Evolutionary conservation across 208 protist genomes (phyloP).

Genomic region (Crithidia fasciculata): DNA sequence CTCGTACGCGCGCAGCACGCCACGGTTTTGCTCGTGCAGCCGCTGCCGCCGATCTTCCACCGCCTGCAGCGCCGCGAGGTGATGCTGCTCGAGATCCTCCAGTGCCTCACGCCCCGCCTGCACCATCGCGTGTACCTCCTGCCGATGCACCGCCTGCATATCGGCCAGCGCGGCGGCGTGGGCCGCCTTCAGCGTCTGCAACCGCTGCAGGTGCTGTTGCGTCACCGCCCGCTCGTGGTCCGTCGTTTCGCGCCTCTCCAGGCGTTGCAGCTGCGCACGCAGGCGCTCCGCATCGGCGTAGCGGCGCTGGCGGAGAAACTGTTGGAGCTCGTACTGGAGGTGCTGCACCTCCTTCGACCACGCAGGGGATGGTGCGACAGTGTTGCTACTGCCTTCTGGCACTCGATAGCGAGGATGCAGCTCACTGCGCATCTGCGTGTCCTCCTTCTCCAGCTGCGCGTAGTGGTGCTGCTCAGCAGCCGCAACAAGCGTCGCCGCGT

Average conservation of each 20-base stretch:
- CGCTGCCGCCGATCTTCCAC: slow-evolving; percentile 21
- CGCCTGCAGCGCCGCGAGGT: slow-evolving; percentile 25
- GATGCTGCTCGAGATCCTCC: slow-evolving; percentile 34
- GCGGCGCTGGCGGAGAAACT: slow-evolving; percentile 39
- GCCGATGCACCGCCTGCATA: slow-evolving; percentile 14
- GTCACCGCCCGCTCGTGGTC: slow-evolving; percentile 29
- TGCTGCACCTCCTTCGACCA: slow-evolving; percentile 25
- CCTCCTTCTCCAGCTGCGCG: slow-evolving; percentile 37
- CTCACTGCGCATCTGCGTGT: slow-evolving; percentile 10
- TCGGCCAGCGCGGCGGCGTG: slow-evolving; percentile 12
- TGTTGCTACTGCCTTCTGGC: neutral
- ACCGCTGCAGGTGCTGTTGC: slow-evolving; percentile 27
- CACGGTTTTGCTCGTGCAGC: slow-evolving; percentile 18
- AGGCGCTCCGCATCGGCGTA: slow-evolving; percentile 49
- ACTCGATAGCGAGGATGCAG: neutral
- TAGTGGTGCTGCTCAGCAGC: slow-evolving; percentile 39
- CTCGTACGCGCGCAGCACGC: slow-evolving; percentile 11
- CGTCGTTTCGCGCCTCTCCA: slow-evolving; percentile 35
- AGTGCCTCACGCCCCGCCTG: slow-evolving; percentile 27
- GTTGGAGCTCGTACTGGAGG: slow-evolving; percentile 36
- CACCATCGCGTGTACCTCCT: slow-evolving; percentile 26
- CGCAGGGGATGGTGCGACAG: neutral
- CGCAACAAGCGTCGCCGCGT: slow-evolving; percentile 35
- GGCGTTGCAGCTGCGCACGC: slow-evolving; percentile 29
- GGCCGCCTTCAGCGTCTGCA: slow-evolving; percentile 17